phyloP scores from a whole-genome alignment of 176 grass and related monocot genomes.

The Carex scoparia region DNA sequence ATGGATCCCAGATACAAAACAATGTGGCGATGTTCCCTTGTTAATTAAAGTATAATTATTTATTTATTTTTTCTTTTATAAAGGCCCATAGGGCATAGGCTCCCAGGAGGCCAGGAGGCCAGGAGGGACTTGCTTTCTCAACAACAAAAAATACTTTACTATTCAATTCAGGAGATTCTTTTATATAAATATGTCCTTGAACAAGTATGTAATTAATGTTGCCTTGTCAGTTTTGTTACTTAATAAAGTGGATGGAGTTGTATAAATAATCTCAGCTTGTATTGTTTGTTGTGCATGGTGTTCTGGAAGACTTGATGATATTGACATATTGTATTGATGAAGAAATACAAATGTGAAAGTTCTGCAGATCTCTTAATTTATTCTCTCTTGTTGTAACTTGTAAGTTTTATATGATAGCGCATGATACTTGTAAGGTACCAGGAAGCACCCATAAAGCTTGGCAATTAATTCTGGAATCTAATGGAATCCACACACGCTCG shows the following conservation, averaged over 20 bases:
- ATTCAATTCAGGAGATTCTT: neutral
- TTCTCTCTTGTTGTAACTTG: neutral
- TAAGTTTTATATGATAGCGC: neutral
- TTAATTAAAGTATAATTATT: too few species aligned
- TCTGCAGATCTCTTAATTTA: neutral
- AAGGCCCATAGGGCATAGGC: too few species aligned
- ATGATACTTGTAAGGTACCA: neutral
- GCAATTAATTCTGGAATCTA: too few species aligned
- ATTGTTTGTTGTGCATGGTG: conserved; percentile 7
- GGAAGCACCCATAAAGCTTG: neutral
- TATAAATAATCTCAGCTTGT: conserved; percentile 29
- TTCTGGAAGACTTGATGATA: neutral
- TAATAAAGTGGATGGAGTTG: conserved; percentile 15
- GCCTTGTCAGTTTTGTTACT: conserved; percentile 10
- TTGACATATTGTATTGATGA: neutral
- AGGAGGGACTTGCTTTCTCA: too few species aligned
- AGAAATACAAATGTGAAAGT: conserved; percentile 12
- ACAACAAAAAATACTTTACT: too few species aligned
- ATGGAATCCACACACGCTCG: neutral
- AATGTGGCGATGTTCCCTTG: too few species aligned
- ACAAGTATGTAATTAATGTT: too few species aligned
- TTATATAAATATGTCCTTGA: too few species aligned
- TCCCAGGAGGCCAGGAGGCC: too few species aligned
- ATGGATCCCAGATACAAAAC: too few species aligned
- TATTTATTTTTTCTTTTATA: too few species aligned